Base-by-base conservation (phyloP, 1,139 yeast species). In the Yamadazyma trypodendri region DNA sequence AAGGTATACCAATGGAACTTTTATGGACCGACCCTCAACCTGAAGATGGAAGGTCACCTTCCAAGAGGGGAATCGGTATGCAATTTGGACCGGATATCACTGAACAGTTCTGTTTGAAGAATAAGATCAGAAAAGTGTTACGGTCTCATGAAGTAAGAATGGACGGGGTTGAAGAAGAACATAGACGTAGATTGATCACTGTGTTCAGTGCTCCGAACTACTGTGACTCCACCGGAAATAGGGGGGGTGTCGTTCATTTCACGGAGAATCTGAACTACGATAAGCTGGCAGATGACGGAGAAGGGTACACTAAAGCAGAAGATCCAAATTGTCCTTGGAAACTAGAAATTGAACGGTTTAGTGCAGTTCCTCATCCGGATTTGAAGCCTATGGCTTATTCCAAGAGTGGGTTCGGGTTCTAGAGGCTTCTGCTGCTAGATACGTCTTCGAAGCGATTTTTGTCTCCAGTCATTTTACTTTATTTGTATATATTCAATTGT, bases 31-130 rank as follows among this genome's bases (percentile, higher is more conserved):
- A 92, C 59, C 99, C 99, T 1, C 97, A 89, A 59, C 69, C 72
- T 0, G 70, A 63, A 9, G 66, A 76, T 13, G 98, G 98, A 11
- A 75, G 95, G 35, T 79, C 89, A 1, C 88, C 95, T 4, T 85
- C 95, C 17, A 89, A 89, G 63, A 78, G 99, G 58, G 99, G 99
- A 28, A 81, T 90, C 38, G 97, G 98, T 20, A 78, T 87, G 62
- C 96, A 92, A 58, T 92, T 92, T 60, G 99, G 99, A 1, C 97
- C 97, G 6, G 98, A 92, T 58, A 78, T 92, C 43, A 92, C 98
- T 6, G 81, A 79, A 41, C 59, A 75, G 32, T 92, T 90, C 71
- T 80, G 96, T 54, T 72, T 81, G 34, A 60, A 61, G 34, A 92
- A 92, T 60, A 74, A 77, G 32, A 68, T 92, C 45, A 75, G 84